Base-by-base conservation (phyloP, 108 stramenopile genomes). In the Cyclotella distinguenda region DNA sequence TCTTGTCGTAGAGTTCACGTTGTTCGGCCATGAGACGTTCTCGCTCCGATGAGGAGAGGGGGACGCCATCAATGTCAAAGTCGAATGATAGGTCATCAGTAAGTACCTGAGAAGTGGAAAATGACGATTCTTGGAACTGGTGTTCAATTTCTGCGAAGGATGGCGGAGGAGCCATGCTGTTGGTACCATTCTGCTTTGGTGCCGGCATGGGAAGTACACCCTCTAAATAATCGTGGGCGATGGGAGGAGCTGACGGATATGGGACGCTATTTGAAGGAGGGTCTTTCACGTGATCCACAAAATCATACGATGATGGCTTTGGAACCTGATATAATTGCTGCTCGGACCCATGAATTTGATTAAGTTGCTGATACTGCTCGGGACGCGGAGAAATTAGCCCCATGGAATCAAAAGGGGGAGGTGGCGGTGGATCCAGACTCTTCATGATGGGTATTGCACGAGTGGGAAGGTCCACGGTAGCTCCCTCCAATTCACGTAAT, bases 21-120 rank as follows among this genome's bases (percentile, higher is more conserved):
- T 92, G 90, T 61, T 92, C 90, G 40, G 83, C 86, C 34, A 92
- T 67, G 54, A 91, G 57, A 10, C 75, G 83, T 55, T 79, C 52
- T 4, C 84, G 86, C 58, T 89, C 84, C 15, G 66, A 81, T 13
- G 71, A 53, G 0, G 73, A 59, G 18, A 84, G 73, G 12, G 65
- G 74, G 39, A 67, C 57, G 10, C 74, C 74, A 26, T 55, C 60
- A 51, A 76, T 77, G 64, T 82, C 66, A 25, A 78, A 79, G 16
- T 76, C 81, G 46, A 82, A 68, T 50, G 79, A 72, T 12, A 58
- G 62, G 12, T 68, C 72, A 35, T 77, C 66, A 55, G 70, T 56
- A 34, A 64, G 33, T 39, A 50, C 45, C n/a, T 60, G 34, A 6
- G 50, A 3, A 26, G 15, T 46, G 30, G 42, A 56, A 21, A 19